Evolutionary conservation across 345 rosid species (phyloP).

Genomic region (Boechera stricta): DNA sequence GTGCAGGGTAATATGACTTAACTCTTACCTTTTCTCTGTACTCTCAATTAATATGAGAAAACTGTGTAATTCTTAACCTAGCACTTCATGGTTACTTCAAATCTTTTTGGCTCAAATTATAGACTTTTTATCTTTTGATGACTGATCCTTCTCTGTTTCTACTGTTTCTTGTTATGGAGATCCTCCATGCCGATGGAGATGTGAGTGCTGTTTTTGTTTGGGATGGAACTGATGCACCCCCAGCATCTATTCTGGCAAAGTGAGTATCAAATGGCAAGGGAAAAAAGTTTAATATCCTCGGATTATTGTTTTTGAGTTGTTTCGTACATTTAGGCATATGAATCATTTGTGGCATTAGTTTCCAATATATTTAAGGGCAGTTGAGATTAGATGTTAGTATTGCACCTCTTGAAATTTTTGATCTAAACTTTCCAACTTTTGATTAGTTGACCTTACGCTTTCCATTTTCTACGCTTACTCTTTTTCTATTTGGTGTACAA

Average conservation of each 20-base stretch:
- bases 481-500: conserved; percentile 17
- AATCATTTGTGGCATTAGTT: conserved; percentile 21
- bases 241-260: conserved; percentile 52
- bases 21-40: conserved; percentile 20
- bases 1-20: conserved; percentile 57
- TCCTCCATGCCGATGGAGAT: conserved; percentile 59
- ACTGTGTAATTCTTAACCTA: neutral
- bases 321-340: neutral
- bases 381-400: neutral
- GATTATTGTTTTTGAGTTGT: neutral
- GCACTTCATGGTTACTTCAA: neutral
- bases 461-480: neutral
- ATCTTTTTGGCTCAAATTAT: neutral
- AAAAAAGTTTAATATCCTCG: neutral
- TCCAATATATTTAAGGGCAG: neutral
- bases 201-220: conserved; percentile 60
- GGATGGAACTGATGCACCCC: conserved; percentile 90
- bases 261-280: conserved; percentile 44
- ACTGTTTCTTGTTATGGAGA: conserved; percentile 47
- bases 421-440: neutral
- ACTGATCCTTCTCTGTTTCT: conserved; percentile 15
- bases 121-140: neutral
- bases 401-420: neutral
- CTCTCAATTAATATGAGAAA: neutral
- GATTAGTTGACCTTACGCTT: neutral